Evolutionary conservation across 176 grass and related monocot genomes (phyloP).

Genomic region (Paspalum vaginatum): DNA sequence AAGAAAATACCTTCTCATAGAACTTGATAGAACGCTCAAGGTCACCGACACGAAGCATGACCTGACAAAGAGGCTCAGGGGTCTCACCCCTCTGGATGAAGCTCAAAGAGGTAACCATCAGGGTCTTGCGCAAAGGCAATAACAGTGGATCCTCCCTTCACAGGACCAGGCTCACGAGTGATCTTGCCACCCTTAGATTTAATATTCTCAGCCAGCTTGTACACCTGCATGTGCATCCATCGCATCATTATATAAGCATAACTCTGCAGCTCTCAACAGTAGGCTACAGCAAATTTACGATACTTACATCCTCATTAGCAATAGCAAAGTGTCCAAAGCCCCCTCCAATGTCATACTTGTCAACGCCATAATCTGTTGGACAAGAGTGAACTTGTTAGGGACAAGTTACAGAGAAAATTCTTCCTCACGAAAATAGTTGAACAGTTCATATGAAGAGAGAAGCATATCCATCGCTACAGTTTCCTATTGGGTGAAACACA

Average conservation of each 20-base stretch:
- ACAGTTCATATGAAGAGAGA: neutral
- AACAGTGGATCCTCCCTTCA: constrained; percentile 92
- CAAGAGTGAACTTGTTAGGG: constrained; percentile 13
- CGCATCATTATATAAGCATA: constrained; percentile 20
- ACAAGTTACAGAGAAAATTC: neutral
- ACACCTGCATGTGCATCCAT: constrained; percentile 61
- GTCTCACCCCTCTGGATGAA: constrained; percentile 90
- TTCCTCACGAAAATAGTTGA: constrained; percentile 7
- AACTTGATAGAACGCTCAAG: constrained; percentile 90
- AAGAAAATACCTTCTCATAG: constrained; percentile 83
- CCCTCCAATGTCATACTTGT: constrained; percentile 93
- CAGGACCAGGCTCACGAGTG: constrained; percentile 92
- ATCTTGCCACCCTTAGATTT: constrained; percentile 72
- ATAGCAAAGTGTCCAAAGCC: constrained; percentile 99
- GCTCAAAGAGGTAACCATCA: constrained; percentile 89
- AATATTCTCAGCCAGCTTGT: constrained; percentile 77
- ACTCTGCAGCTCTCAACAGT: neutral
- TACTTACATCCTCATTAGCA: constrained; percentile 79
- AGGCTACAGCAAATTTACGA: constrained; percentile 17
- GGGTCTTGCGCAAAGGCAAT: constrained; percentile 93
- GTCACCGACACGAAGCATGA: constrained; percentile 98
- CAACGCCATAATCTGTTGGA: constrained; percentile 83
- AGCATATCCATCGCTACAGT: neutral
- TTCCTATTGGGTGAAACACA: constrained; percentile 19
- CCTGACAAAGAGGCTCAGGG: constrained; percentile 91